Conservation (phyloP, 176 grass and related monocot genomes). For the Aegilops umbellulata region DNA sequence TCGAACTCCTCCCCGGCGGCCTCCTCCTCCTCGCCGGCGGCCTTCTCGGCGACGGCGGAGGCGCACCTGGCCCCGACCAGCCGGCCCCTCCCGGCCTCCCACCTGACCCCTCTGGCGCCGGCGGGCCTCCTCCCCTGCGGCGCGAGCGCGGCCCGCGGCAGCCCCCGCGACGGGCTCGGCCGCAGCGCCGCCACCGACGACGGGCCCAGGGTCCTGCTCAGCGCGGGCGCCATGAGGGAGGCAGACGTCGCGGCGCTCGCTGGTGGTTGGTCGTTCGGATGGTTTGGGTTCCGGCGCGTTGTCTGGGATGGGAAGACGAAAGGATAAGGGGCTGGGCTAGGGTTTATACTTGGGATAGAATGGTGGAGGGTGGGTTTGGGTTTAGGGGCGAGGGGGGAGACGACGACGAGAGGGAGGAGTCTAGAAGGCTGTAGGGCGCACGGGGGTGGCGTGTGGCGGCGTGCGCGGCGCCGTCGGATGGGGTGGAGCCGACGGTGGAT, state of each 20-base stretch:
- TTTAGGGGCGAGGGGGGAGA: slow-evolving; percentile 26
- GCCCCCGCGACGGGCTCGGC: slow-evolving; percentile 19
- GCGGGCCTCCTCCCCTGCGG: slow-evolving; percentile 14
- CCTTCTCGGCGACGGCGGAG: slow-evolving; percentile 75
- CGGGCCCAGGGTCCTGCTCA: slow-evolving; percentile 60
- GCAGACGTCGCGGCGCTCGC: background rate
- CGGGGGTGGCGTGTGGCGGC: slow-evolving; percentile 24
- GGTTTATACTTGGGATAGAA: slow-evolving; percentile 45
- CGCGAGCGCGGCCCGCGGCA: slow-evolving; percentile 10
- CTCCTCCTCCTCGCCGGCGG: slow-evolving; percentile 35
- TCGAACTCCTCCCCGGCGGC: slow-evolving; percentile 72
- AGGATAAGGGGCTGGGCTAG: slow-evolving; percentile 39
- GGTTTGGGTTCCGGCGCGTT: slow-evolving; percentile 6
- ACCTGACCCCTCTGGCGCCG: slow-evolving; percentile 44
- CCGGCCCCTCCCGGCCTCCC: slow-evolving; percentile 37
- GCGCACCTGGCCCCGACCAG: slow-evolving; percentile 51
- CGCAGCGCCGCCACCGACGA: slow-evolving; percentile 54
- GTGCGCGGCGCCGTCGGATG: slow-evolving; percentile 24
- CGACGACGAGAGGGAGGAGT: slow-evolving; percentile 35
- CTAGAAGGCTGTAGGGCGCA: slow-evolving; percentile 30
- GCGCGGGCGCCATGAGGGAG: slow-evolving; percentile 44
- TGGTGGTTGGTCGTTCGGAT: background rate
- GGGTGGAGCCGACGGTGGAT: background rate
- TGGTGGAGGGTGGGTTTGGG: slow-evolving; percentile 28
- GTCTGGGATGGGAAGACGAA: slow-evolving; percentile 17